These are phyloP conservation scores for Coriaria nepalensis DNA, from an alignment of 306 rosid species.

Conservation along the genomic window DNA sequence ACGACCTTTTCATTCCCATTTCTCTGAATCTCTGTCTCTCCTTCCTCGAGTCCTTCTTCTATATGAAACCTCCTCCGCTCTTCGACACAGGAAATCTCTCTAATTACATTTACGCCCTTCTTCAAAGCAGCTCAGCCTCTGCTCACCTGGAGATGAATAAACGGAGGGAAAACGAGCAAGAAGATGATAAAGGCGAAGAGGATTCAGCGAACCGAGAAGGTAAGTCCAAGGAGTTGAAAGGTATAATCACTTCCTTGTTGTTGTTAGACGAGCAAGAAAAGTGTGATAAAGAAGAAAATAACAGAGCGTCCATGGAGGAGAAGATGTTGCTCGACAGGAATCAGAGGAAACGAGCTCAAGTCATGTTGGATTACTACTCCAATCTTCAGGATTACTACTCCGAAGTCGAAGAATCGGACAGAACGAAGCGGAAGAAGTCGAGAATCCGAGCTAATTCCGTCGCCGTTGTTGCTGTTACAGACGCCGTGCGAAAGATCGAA, in stretches of 20 bases:
- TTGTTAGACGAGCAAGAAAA: slow-evolving; percentile 52
- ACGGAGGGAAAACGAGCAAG: slow-evolving; percentile 20
- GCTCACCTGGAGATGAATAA: slow-evolving; percentile 21
- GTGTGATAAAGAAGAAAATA: slow-evolving; percentile 27
- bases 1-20: background rate
- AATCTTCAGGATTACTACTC: slow-evolving; percentile 29
- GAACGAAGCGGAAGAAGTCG: slow-evolving; percentile 34
- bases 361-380: slow-evolving; percentile 38
- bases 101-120: slow-evolving; percentile 3
- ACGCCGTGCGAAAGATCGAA: slow-evolving; percentile 15
- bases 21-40: background rate
- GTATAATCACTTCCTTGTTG: slow-evolving; percentile 38
- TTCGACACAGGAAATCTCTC: slow-evolving; percentile 14
- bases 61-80: background rate
- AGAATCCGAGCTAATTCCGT: slow-evolving; percentile 23
- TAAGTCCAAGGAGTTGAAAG: slow-evolving; percentile 38
- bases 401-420: slow-evolving; percentile 40
- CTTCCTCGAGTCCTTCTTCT: background rate
- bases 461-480: slow-evolving; percentile 18
- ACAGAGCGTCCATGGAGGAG: slow-evolving; percentile 33
- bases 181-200: slow-evolving; percentile 9
- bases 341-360: slow-evolving; percentile 36
- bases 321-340: slow-evolving; percentile 26
- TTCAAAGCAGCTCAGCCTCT: slow-evolving; percentile 4
- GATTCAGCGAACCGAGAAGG: slow-evolving; percentile 11